phyloP scores from a whole-genome alignment of 108 stramenopile species.

The Conticribra weissflogii region DNA sequence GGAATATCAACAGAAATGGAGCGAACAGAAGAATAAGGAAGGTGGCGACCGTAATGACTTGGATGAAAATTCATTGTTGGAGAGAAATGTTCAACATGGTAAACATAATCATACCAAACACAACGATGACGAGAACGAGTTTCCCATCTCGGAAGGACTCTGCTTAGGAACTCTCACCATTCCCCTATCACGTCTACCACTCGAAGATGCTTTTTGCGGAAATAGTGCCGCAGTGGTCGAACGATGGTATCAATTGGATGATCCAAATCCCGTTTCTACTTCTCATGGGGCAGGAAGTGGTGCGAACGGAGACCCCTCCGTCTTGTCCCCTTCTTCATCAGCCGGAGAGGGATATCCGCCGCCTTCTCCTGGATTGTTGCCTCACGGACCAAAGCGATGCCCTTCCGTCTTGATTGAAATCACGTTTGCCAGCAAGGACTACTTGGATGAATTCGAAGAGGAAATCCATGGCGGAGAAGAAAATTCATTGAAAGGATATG shows the following conservation, averaged over 20 bases:
- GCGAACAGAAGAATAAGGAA: not conserved
- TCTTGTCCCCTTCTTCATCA: not conserved
- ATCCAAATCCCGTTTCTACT: conserved; percentile 9
- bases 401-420: conserved; percentile 84
- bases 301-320: not conserved
- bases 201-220: conserved; percentile 48
- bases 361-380: conserved; percentile 17
- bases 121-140: not conserved
- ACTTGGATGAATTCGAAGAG: conserved; percentile 72
- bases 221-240: conserved; percentile 58
- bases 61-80: too few relatives aligned
- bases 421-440: conserved; percentile 51
- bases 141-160: conserved; percentile 38
- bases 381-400: conserved; percentile 52
- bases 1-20: conserved; percentile 29
- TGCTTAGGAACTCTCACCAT: conserved; percentile 69
- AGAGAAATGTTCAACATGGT: too few relatives aligned
- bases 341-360: not conserved
- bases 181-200: conserved; percentile 65
- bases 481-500: too few relatives aligned
- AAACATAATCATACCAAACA: not conserved
- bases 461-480: conserved; percentile 49
- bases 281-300: not conserved
- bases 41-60: too few relatives aligned
- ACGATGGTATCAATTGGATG: conserved; percentile 74